Evolutionary conservation across 306 rosid species (phyloP), one percentile per base, ranked within the genome.

Genomic region (Chamaecrista fasciculata): DNA sequence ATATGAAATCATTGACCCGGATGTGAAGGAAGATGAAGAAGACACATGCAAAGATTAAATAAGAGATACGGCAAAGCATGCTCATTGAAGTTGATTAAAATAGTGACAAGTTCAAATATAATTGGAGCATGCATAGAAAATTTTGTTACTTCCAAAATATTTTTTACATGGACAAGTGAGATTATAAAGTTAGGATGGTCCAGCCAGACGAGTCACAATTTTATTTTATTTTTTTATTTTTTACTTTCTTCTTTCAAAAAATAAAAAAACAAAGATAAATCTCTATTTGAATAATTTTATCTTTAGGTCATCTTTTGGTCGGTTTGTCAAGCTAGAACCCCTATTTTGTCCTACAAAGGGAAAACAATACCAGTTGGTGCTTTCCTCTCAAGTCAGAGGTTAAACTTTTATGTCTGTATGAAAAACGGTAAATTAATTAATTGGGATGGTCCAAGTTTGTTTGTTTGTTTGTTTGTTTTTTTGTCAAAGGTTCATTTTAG

Each of bases 261-360:
- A 51, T 20, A 18, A 10, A 42, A 60, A 43, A 24, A 23, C 19
- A 25, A 58, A n/a, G n/a, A n/a, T n/a, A n/a, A n/a, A n/a, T n/a
- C n/a, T n/a, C n/a, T n/a, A 24, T 51, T 29, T 51, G 21, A 23
- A 37, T 66, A 26, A 48, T 59, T 46, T 37, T 59, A 40, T 75
- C 33, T 67, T 59, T 44, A 74, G 36, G 72, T 67, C 0, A 57
- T 71, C 70, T 40, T 65, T 83, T 58, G 81, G 72, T 62, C 67
- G 80, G 73, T 46, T 40, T 72, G 84, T 64, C 74, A 67, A 63
- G 84, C 85, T 79, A 69, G 61, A 80, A 66, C 61, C 71, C 52
- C 69, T 67, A 53, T 25, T 67, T 51, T 86, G 87, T 87, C 89
- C 62, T 70, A 11, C 43, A 83, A 82, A 80, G 79, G 58, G 82